Conservation (phyloP, 108 stramenopile species). For the Fistulifera pelliculosa region DNA sequence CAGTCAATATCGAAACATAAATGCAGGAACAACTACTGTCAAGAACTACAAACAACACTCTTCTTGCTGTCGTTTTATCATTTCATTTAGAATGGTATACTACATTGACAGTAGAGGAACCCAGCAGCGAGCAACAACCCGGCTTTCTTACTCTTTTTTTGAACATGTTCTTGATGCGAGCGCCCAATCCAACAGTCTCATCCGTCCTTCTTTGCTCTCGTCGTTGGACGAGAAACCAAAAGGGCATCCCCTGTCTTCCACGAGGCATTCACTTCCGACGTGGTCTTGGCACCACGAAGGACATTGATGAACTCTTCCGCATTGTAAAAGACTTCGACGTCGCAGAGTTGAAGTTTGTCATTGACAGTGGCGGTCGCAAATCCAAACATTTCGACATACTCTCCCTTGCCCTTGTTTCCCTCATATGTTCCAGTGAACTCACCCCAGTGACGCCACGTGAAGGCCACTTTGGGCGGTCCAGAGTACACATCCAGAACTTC, state of each 20-base stretch:
- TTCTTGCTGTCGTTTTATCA: no score
- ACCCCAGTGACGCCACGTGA: conserved; percentile 53
- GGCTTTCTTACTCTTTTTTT: no score
- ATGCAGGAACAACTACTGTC: no score
- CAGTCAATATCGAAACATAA: no score
- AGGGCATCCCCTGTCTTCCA: conserved; percentile 10
- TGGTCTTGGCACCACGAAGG: conserved; percentile 16
- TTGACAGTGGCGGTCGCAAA: conserved; percentile 34
- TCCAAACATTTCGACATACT: conserved; percentile 44
- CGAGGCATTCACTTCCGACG: conserved; percentile 9
- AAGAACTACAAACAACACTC: no score
- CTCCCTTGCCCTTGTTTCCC: conserved; percentile 32
- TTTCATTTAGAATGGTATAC: no score
- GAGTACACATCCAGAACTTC: conserved; percentile 41
- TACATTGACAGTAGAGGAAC: no score
- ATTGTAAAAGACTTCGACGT: conserved; percentile 29
- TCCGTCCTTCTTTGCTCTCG: no score
- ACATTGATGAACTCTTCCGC: conserved; percentile 31
- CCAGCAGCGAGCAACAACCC: no score
- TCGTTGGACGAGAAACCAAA: background rate
- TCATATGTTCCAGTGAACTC: conserved; percentile 30
- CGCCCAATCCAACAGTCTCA: no score
- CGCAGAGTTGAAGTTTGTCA: conserved; percentile 24
- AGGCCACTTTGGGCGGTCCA: conserved; percentile 37
- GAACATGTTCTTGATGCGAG: no score